Base-by-base conservation (phyloP, 2,329 filamentous ascomycete species). In the Samsoniella hepiali region DNA sequence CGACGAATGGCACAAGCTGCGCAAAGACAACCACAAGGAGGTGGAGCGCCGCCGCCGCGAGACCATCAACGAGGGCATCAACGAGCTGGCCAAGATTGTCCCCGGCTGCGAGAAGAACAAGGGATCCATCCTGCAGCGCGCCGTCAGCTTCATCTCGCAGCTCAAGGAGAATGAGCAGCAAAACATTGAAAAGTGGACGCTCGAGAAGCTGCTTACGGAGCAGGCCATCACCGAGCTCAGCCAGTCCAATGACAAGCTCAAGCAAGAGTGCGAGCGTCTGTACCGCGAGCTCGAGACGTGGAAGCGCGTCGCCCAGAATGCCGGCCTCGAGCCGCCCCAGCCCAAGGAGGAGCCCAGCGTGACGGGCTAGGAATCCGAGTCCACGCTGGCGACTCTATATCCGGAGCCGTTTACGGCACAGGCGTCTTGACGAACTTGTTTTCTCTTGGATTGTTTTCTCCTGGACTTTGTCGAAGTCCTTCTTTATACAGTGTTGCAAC, bases 31-130 rank as follows among this genome's bases (percentile, higher is more conserved):
- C 68, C 95, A 99, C 79, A 99, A 99, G 85, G 94, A 98, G 83
- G 95, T 99, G 66, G 95, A 99, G 78, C 92, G 95, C 65, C 91
- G 95, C 64, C 92, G 95, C 51, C 91, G 95, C 67, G 95, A 99
- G 78, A 97, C 95, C 0, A 99, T 99, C 75, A 99, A 99, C 69
- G 95, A 99, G 77, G 95, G 95, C 57, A 99, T 99, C 70, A 98
- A 97, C 72, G 95, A 98, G 76, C 86, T 99, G 36, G 91, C 94
- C 69, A 98, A 97, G 79, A 96, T 99, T 68, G 95, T 99, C 0
- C 95, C 95, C 0, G 93, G 93, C 15, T 97, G 94, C 72, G 95
- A 99, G 78, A 99, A 98, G 83, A 98, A 99, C 81, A 99, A 99
- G 78, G 95, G 95, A 0, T 96, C 93, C 2, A 98, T 99, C 67